Percentiles rank a stretch among this genome's conserved stretches.
phyloP scores from a whole-genome alignment of 2,329 filamentous ascomycete genomes.

The Daldinia eschscholtzii region DNA sequence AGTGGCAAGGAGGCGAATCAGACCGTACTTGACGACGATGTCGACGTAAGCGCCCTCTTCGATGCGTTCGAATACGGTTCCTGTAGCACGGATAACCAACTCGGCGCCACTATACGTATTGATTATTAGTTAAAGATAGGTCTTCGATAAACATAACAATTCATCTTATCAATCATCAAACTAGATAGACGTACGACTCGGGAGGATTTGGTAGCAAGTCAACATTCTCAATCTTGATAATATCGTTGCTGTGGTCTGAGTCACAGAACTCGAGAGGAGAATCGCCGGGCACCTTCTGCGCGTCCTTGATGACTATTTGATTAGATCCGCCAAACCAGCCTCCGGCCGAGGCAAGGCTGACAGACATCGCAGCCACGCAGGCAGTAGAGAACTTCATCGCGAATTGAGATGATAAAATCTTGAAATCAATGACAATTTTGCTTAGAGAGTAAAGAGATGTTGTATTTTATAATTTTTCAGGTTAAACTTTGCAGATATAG shows the following conservation, averaged over 20 bases:
- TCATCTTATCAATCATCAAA: neutral
- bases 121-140: constrained; percentile 44
- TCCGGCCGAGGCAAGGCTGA: constrained; percentile 59
- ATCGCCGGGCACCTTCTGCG: constrained; percentile 80
- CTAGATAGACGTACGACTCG: constrained; percentile 72
- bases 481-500: constrained; percentile 13
- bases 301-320: constrained; percentile 62
- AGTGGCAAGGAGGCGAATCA: constrained; percentile 88
- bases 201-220: constrained; percentile 90
- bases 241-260: constrained; percentile 74
- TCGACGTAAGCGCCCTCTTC: constrained; percentile 84
- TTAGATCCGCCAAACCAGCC: constrained; percentile 63
- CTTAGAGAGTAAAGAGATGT: neutral
- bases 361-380: constrained; percentile 60
- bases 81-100: constrained; percentile 82
- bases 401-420: constrained; percentile 12
- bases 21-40: constrained; percentile 90
- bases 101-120: constrained; percentile 74
- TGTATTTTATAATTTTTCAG: constrained; percentile 9
- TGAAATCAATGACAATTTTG: neutral
- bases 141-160: constrained; percentile 4
- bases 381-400: constrained; percentile 59
- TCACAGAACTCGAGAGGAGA: constrained; percentile 87
- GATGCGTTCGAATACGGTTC: constrained; percentile 79
- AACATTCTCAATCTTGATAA: constrained; percentile 82